Base-by-base conservation (phyloP, 2,329 filamentous ascomycete genomes). In the Aureobasidium zeae region DNA sequence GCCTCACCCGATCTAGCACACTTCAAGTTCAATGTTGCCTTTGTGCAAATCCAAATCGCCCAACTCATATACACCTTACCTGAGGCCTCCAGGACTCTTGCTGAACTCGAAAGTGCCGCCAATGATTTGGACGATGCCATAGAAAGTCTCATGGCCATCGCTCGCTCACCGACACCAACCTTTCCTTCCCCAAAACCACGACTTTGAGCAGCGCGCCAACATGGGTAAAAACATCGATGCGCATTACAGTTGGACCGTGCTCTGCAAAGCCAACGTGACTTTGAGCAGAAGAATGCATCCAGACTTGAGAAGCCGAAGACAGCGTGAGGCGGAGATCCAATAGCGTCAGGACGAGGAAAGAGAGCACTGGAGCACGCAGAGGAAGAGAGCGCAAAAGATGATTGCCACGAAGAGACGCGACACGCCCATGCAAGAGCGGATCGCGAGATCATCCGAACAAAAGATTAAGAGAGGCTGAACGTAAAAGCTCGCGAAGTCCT, bases 21-120 rank as follows among this genome's bases (percentile, higher is more conserved):
- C 63, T 86, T 91, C 63, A 86, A 91, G 61, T 98, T 98, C 74
- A 98, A 98, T 57, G 85, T 98, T 20, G 91, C 91, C 1, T 98
- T 95, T 58, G 86, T 96, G 20, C 91, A 96, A 59, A 93, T 94
- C 50, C 88, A 95, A 61, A 79, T 96, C 44, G 89, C 89, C 15
- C 82, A 83, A 33, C 77, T 83, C 21, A 79, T 95, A 44, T 81
- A 86, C 62, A 72, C 69, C 25, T 70, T 94, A 43, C 71, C 76
- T 4, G 86, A 95, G 59, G 76, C 76, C 5, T 79, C 88, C 57
- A 80, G 87, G 38, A 84, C 83, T 0, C 71, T 89, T 3, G 73
- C 76, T 48, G 87, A 96, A 55, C 78, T 98, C 6, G 75, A 94
- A 57, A 76, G 81, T 43, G 88, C 89, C 1, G 77, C 80, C 1